These are phyloP conservation scores for Protomyces gravidus DNA, from an alignment of 1,139 yeast species.

Conservation along the genomic window DNA sequence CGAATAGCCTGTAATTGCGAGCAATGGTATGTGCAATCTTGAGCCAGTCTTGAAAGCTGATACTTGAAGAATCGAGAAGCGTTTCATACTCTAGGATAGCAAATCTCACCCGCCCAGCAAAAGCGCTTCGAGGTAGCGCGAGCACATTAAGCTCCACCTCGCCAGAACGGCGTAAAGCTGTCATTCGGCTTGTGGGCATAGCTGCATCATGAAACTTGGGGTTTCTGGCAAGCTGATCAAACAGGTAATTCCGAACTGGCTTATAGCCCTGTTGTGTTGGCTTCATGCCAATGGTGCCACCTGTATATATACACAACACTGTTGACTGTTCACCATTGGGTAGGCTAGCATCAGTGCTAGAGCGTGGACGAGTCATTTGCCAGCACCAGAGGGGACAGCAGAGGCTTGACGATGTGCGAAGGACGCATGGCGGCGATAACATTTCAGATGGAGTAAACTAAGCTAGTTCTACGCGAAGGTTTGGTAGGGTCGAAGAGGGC, in stretches of 20 bases:
- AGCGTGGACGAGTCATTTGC: background rate
- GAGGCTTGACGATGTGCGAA: too few relatives aligned
- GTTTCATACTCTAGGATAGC: conserved; percentile 25
- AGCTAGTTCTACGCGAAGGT: too few relatives aligned
- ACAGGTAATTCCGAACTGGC: conserved; percentile 18
- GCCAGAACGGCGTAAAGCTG: conserved; percentile 10
- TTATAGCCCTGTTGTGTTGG: conserved; percentile 16
- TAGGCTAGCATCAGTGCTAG: background rate
- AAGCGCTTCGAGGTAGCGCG: conserved; percentile 6
- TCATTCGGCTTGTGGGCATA: background rate
- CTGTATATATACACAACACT: conserved; percentile 23
- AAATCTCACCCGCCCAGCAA: conserved; percentile 9
- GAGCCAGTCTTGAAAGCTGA: conserved; percentile 22
- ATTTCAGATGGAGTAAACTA: too few relatives aligned
- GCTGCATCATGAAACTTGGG: conserved; percentile 15
- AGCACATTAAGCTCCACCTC: conserved; percentile 9
- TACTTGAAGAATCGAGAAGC: conserved; percentile 21
- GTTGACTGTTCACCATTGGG: background rate
- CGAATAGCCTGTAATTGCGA: conserved; percentile 23
- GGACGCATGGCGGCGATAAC: too few relatives aligned
- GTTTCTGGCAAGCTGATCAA: background rate
- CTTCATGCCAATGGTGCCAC: conserved; percentile 28
- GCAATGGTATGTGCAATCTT: conserved; percentile 20
- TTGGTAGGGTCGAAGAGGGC: too few relatives aligned
- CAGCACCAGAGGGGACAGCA: too few relatives aligned